Conservation (phyloP, 345 rosid genomes). For the Eucalyptus pauciflora region DNA sequence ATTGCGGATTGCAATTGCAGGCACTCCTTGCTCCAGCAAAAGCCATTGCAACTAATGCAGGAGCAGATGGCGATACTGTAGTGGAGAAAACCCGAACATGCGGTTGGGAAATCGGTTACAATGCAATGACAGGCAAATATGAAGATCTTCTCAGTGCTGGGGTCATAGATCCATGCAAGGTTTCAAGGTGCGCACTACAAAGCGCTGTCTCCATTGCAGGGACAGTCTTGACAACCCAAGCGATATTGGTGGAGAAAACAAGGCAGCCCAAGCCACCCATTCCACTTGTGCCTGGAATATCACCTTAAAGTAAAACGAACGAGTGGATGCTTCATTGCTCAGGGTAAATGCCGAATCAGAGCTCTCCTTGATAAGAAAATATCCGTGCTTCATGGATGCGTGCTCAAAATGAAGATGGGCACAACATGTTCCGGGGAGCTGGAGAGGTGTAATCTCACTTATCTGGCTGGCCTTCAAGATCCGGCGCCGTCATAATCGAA, state of each 20-base stretch:
- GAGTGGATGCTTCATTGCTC: background rate
- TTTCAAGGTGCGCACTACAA: slow-evolving; percentile 71
- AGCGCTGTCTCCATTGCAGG: slow-evolving; percentile 82
- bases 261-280: slow-evolving; percentile 48
- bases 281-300: slow-evolving; percentile 71
- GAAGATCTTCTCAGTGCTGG: slow-evolving; percentile 72
- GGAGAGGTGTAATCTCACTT: background rate
- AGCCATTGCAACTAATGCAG: slow-evolving; percentile 72
- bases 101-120: slow-evolving; percentile 67
- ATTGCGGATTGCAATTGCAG: slow-evolving; percentile 69
- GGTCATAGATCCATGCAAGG: slow-evolving; percentile 67
- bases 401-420: background rate
- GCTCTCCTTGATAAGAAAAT: background rate
- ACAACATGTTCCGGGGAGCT: background rate
- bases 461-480: background rate
- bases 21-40: slow-evolving; percentile 73
- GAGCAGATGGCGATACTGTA: slow-evolving; percentile 63
- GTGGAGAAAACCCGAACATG: slow-evolving; percentile 52
- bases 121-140: slow-evolving; percentile 61
- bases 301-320: slow-evolving; percentile 1
- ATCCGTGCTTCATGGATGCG: background rate
- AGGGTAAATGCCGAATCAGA: background rate
- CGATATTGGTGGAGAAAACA: slow-evolving; percentile 60
- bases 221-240: slow-evolving; percentile 69
- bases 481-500: background rate